phyloP scores from a whole-genome alignment of 2,329 filamentous ascomycete genomes.

The Rachicladosporium sp. region DNA sequence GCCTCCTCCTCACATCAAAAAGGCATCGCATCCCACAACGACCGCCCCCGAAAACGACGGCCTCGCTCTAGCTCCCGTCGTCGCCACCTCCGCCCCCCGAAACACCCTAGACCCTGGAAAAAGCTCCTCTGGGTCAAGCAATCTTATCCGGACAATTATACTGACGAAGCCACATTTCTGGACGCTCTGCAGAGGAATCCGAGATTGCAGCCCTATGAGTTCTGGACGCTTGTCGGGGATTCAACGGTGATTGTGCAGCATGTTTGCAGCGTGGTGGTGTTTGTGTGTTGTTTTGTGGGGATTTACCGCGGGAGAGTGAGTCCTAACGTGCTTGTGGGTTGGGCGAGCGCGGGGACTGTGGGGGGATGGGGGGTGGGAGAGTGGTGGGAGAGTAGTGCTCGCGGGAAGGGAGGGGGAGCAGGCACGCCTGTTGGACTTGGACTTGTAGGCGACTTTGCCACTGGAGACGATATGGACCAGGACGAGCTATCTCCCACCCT shows the following conservation, averaged over 20 bases:
- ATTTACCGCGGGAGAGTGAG: constrained; percentile 83
- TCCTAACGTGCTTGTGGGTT: constrained; percentile 76
- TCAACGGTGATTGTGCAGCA: constrained; percentile 96
- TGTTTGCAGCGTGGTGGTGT: constrained; percentile 87
- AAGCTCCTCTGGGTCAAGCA: constrained; percentile 98
- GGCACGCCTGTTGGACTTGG: neutral
- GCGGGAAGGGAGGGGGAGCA: constrained; percentile 33
- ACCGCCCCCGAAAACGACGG: constrained; percentile 35
- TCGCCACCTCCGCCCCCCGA: constrained; percentile 30
- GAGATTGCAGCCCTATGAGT: constrained; percentile 86
- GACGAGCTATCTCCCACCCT: no score
- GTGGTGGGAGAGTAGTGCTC: constrained; percentile 68
- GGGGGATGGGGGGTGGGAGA: constrained; percentile 88
- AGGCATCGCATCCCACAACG: constrained; percentile 11
- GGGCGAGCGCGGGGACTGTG: constrained; percentile 70
- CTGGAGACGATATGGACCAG: no score
- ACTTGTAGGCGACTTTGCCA: neutral
- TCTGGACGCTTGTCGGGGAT: constrained; percentile 92
- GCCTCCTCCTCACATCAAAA: constrained; percentile 5
- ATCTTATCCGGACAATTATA: constrained; percentile 97
- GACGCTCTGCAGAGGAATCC: constrained; percentile 93
- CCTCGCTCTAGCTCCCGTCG: constrained; percentile 54
- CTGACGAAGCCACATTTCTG: constrained; percentile 90
- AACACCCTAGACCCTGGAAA: constrained; percentile 60
- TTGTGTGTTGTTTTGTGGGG: constrained; percentile 82